A percentile compares a stretch with the other conserved stretches of the same genome.
Evolutionary conservation across 495 filamentous ascomycete genomes (phyloP).

Genomic region (Neurospora tetraspora): DNA sequence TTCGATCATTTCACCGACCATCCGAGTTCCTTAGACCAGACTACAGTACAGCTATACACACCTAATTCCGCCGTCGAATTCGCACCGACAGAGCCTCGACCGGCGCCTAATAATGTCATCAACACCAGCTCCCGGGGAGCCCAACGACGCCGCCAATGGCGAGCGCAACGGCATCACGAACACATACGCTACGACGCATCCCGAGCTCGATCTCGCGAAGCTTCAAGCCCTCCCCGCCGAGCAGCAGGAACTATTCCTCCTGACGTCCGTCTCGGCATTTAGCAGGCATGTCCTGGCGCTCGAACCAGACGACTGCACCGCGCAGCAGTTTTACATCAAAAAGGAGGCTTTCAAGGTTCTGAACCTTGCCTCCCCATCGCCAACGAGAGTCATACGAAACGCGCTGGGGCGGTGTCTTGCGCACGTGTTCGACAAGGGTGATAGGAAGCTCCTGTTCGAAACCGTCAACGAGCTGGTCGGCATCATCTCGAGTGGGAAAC

Average conservation of each 20-base stretch:
- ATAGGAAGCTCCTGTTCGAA: conserved; percentile 86
- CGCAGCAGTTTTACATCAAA: conserved; percentile 81
- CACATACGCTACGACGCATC: conserved; percentile 29
- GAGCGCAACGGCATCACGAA: conserved; percentile 7
- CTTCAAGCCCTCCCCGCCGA: conserved; percentile 84
- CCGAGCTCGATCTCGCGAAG: conserved; percentile 76
- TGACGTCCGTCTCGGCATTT: conserved; percentile 79
- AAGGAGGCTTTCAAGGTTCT: conserved; percentile 86
- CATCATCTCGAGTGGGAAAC: conserved; percentile 67
- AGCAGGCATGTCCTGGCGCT: conserved; percentile 69
- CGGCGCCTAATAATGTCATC: conserved; percentile 6
- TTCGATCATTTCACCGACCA: not conserved
- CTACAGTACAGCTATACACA: not conserved
- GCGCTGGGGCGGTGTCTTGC: conserved; percentile 78
- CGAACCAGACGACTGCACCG: conserved; percentile 65
- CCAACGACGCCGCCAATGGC: conserved; percentile 14
- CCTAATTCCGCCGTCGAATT: not conserved
- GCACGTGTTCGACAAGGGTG: conserved; percentile 75
- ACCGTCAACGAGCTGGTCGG: conserved; percentile 79
- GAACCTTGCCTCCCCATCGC: conserved; percentile 70
- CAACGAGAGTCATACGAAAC: conserved; percentile 82
- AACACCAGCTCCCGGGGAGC: conserved; percentile 12
- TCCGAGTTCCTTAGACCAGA: not conserved
- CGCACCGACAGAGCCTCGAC: not conserved
- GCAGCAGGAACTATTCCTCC: conserved; percentile 88